These are phyloP conservation scores for Starmerella ratchasimensis DNA, from an alignment of 805 yeast species.

Conservation along the genomic window DNA sequence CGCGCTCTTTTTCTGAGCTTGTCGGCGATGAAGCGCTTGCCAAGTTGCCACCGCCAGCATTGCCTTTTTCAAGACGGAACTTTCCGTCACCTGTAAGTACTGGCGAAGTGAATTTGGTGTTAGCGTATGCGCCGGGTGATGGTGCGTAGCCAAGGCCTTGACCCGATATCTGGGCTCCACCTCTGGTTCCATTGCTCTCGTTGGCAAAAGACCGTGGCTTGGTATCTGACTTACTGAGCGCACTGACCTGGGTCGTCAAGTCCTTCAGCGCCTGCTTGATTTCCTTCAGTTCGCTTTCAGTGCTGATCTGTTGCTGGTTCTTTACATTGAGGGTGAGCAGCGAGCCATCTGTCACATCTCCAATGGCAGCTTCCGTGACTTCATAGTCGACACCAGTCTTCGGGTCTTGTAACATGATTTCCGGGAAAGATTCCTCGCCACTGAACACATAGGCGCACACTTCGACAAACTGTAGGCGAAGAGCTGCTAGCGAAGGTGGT, in stretches of 20 bases:
- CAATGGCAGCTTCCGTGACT: slow-evolving; percentile 53
- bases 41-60: no score
- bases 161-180: background rate
- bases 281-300: slow-evolving; percentile 19
- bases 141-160: background rate
- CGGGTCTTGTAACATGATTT: slow-evolving; percentile 56
- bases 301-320: slow-evolving; percentile 27
- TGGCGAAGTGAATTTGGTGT: slow-evolving; percentile 8
- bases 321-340: slow-evolving; percentile 44
- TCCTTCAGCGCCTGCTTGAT: slow-evolving; percentile 20
- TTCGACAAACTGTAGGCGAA: slow-evolving; percentile 64
- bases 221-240: background rate
- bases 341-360: slow-evolving; percentile 45
- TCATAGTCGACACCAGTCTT: slow-evolving; percentile 55
- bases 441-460: slow-evolving; percentile 77
- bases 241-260: slow-evolving; percentile 9
- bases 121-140: background rate
- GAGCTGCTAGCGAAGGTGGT: slow-evolving; percentile 20
- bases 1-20: no score
- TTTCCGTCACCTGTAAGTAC: slow-evolving; percentile 15
- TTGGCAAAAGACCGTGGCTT: background rate
- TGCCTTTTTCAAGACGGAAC: slow-evolving; percentile 10
- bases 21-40: background rate
- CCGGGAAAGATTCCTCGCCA: slow-evolving; percentile 51
- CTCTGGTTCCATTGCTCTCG: no score